Base-by-base conservation (phyloP, 768 basidiomycete genomes). In the Lactifluus pinguis region DNA sequence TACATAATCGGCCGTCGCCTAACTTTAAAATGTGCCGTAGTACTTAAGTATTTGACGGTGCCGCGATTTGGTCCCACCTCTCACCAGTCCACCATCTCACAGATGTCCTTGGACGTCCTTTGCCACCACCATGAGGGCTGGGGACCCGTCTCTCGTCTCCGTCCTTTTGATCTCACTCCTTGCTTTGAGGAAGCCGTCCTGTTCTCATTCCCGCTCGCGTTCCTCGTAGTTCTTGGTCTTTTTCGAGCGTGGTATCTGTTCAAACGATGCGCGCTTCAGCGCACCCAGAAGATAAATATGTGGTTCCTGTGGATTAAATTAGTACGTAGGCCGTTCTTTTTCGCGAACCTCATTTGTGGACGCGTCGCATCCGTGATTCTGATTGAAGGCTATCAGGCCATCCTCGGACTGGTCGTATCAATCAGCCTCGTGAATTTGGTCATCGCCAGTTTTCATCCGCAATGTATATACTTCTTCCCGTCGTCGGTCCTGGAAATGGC, bases 121-220 rank as follows among this genome's bases (percentile, higher is more conserved):
- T 87, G 86, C 68, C 76, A 70, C 50, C 79, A 85, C 67, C 47
- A 60, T 9, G 86, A 91, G 64, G 87, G 89, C 58, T 91, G 89
- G 85, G 71, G 70, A 9, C 74, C 79, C 15, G 72, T 83, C 17
- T 92, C 91, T 0, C 70, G 61, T 0, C 65, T 73, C 0, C 80
- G 91, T 55, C 74, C 79, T 14, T 90, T 92, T 69, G 93, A 95
- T 70, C 65, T 85, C 9, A 89, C 92, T 1, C 80, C 83, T 14
- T 95, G 93, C 70, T 89, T 87, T 64, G 87, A 95, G 66, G 86
- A 92, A 64, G 86, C 83, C 14, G 68, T 86, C 47, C 36, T 94
- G 0, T 70, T 92, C 1, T 77, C 88, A 0, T 61, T 75, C 4
- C 67, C 86, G 0, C 75, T 87, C 54, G 74, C 74, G 2, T 41